Base-by-base conservation (phyloP, 345 rosid species). In the Rubroshorea leprosula region DNA sequence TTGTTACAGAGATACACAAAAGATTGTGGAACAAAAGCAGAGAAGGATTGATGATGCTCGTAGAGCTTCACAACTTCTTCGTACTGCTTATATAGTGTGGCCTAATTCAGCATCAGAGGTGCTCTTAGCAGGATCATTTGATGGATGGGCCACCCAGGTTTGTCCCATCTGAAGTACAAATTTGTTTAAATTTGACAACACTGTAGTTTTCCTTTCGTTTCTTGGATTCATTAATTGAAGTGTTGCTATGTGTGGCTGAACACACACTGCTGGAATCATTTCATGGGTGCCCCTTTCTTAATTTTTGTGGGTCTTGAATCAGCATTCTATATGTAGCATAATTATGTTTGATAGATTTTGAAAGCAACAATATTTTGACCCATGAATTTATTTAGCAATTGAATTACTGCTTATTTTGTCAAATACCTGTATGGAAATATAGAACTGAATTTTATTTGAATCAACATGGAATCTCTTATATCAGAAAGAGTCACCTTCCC, bases 141-240 rank as follows among this genome's bases (percentile, higher is more conserved):
- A 93, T 47, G 95, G 99, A 41, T 93, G 99, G 99, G 66, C 83
- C 18, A 71, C 92, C 31, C 76, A 89, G 96, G 99, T 89, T 61
- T 57, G 89, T 63, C 54, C 39, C 63, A 16, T 56, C 48, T 53
- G 16, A 35, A 53, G 46, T 26, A 41, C 5, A 20, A 16, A 23
- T 39, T 27, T 27, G 0, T n/a, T 18, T 16, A 49, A 55, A 50
- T 45, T 53, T 24, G n/a, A 6, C 12, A 17, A 39, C 19, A 29
- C 52, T 14, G 5, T 54, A 52, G 17, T 39, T 15, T 53, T 41
- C 16, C 16, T 41, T 41, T 29, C 35, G 16, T 14, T 41, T 41
- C 12, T 18, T 23, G 31, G 10, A 18, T 55, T 55, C 46, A 26
- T 62, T 24, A 41, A 27, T 38, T 16, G 13, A 67, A 56, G 41